These are phyloP conservation scores for Thermothielavioides terrestris DNA, from an alignment of 495 filamentous ascomycete genomes.

Conservation along the genomic window DNA sequence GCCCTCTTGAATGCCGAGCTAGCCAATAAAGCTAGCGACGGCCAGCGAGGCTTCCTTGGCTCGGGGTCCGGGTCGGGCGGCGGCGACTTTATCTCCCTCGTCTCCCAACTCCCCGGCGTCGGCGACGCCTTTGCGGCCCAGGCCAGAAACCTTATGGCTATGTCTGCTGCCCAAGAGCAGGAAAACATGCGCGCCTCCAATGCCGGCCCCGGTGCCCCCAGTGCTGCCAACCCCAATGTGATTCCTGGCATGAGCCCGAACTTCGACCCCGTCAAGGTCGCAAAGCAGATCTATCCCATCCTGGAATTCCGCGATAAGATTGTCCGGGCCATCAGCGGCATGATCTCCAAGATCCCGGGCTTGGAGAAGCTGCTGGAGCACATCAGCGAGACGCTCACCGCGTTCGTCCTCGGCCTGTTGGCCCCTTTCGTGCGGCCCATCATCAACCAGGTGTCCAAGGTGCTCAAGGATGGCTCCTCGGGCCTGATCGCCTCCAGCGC, in stretches of 20 bases:
- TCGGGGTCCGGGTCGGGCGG: constrained; percentile 27
- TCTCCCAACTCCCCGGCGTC: constrained; percentile 72
- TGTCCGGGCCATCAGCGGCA: constrained; percentile 68
- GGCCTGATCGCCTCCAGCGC: constrained; percentile 71
- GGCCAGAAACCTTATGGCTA: constrained; percentile 64
- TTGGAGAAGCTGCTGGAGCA: constrained; percentile 78
- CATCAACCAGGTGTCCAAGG: constrained; percentile 75
- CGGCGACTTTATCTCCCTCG: constrained; percentile 56
- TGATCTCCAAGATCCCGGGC: constrained; percentile 87
- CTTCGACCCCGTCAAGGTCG: constrained; percentile 75
- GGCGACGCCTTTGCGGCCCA: constrained; percentile 63
- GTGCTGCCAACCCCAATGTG: constrained; percentile 33
- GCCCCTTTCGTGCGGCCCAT: constrained; percentile 85
- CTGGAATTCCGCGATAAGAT: constrained; percentile 90
- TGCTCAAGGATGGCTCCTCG: constrained; percentile 74
- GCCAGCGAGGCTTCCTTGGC: constrained; percentile 37
- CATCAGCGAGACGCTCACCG: constrained; percentile 81
- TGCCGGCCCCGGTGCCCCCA: too few relatives aligned
- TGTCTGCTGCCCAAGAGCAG: constrained; percentile 65
- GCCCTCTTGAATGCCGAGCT: constrained; percentile 54
- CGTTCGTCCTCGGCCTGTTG: constrained; percentile 82
- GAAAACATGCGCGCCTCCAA: constrained; percentile 43
- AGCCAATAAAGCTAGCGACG: constrained; percentile 10
- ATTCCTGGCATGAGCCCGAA: constrained; percentile 61
- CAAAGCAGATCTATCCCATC: constrained; percentile 85